phyloP scores from a whole-genome alignment of 768 basidiomycete species.

The Mycena alexandri region DNA sequence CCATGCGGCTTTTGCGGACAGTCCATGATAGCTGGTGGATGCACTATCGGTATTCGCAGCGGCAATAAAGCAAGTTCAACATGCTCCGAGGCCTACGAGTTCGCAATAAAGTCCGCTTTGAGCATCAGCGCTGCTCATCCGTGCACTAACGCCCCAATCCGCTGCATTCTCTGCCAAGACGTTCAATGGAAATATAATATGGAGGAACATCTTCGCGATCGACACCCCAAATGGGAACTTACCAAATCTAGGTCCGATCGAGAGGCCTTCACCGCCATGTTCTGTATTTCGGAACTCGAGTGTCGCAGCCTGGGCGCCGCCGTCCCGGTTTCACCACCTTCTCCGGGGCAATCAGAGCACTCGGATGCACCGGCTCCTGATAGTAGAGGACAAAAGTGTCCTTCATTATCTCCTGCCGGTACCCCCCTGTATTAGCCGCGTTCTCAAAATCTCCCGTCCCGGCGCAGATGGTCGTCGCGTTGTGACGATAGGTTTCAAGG shows the following conservation, averaged over 20 bases:
- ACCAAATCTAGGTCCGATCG: not conserved
- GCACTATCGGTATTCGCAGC: not conserved
- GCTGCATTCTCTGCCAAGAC: conserved; percentile 1
- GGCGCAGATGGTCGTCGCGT: too few relatives aligned
- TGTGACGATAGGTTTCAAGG: too few relatives aligned
- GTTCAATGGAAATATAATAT: conserved; percentile 3
- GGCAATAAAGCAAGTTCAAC: conserved; percentile 2
- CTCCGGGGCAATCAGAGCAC: too few relatives aligned
- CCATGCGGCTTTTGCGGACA: conserved; percentile 16
- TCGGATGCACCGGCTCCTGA: too few relatives aligned
- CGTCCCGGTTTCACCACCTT: too few relatives aligned
- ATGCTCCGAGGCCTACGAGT: conserved; percentile 1
- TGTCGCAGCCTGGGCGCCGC: too few relatives aligned
- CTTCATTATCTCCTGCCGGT: too few relatives aligned
- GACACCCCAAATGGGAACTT: conserved; percentile 9
- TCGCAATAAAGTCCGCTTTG: not conserved
- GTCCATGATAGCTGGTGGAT: not conserved
- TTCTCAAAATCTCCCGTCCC: too few relatives aligned
- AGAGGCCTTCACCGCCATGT: not conserved
- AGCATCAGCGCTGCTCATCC: not conserved
- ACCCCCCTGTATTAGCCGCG: too few relatives aligned
- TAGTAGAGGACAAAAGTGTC: too few relatives aligned
- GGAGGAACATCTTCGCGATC: not conserved
- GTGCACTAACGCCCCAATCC: conserved; percentile 1
- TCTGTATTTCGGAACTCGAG: not conserved